Conservation (phyloP, 2,329 filamentous ascomycete species). For the Calonectria hongkongensis region DNA sequence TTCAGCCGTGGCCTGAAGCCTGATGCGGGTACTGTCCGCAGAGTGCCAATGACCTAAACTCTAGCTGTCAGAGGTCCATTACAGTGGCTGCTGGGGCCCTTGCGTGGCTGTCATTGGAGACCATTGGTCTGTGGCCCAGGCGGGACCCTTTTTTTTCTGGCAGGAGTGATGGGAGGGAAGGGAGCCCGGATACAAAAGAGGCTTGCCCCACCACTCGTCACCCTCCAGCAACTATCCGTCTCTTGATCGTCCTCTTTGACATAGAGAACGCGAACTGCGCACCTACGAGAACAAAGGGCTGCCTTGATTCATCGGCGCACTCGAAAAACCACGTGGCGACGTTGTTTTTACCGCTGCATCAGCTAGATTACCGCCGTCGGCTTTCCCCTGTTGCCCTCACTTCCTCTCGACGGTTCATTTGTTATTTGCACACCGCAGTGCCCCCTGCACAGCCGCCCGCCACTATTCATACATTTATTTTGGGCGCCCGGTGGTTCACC, state of each 20-base stretch:
- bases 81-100: conserved; percentile 25
- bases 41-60: conserved; percentile 29
- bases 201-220: conserved; percentile 57
- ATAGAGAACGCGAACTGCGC: conserved; percentile 22
- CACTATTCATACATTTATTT: conserved; percentile 21
- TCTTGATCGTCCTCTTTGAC: conserved; percentile 38
- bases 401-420: neutral
- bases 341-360: neutral
- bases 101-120: conserved; percentile 21
- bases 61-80: conserved; percentile 28
- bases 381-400: neutral
- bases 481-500: neutral
- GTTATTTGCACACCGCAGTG: conserved; percentile 5
- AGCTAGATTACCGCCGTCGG: neutral
- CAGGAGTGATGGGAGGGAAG: conserved; percentile 33
- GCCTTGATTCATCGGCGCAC: neutral
- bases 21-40: conserved; percentile 21
- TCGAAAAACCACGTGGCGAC: neutral
- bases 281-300: conserved; percentile 8
- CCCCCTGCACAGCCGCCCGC: conserved; percentile 31
- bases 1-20: conserved; percentile 30
- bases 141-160: conserved; percentile 35
- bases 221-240: conserved; percentile 51
- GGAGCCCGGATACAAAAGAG: conserved; percentile 54
- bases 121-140: conserved; percentile 19